These are phyloP conservation scores for Butyriboletus appendiculatus DNA, from an alignment of 1,284 basidiomycete genomes.

Conservation along the genomic window DNA sequence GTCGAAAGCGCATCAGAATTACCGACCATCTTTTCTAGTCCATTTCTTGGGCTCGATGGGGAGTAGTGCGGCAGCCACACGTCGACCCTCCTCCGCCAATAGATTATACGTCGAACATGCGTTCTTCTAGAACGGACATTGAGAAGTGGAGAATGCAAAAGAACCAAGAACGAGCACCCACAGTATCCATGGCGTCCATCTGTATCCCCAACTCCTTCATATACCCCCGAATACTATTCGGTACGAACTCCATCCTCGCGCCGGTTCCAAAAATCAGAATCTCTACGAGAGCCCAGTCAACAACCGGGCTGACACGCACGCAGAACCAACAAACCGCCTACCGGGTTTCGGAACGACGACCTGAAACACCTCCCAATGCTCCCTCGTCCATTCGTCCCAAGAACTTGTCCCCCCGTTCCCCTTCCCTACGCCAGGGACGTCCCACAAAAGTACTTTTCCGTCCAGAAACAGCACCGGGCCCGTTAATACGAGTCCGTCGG, in stretches of 20 bases:
- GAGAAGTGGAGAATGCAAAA: neutral
- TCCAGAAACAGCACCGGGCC: slow-evolving; percentile 84
- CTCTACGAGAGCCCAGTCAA: slow-evolving; percentile 50
- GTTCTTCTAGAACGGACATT: slow-evolving; percentile 45
- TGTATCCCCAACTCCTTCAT: slow-evolving; percentile 83
- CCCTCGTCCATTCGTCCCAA: slow-evolving; percentile 69
- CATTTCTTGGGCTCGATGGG: slow-evolving; percentile 43
- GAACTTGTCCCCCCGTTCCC: neutral
- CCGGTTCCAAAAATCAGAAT: slow-evolving; percentile 92
- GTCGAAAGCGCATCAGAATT: neutral
- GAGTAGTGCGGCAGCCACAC: slow-evolving; percentile 87
- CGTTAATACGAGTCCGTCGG: slow-evolving; percentile 76
- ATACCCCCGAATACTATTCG: slow-evolving; percentile 66
- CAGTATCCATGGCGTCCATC: slow-evolving; percentile 93
- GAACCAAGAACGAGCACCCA: slow-evolving; percentile 41
- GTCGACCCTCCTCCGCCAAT: slow-evolving; percentile 88
- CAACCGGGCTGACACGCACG: neutral
- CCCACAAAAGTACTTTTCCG: slow-evolving; percentile 89
- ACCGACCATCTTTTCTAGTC: slow-evolving; percentile 13
- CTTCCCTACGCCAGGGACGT: slow-evolving; percentile 55
- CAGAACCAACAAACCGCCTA: slow-evolving; percentile 38
- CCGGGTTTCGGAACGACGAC: slow-evolving; percentile 84
- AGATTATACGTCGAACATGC: slow-evolving; percentile 96
- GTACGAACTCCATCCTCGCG: slow-evolving; percentile 67
- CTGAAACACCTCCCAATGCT: slow-evolving; percentile 82